Base-by-base conservation (phyloP, 805 yeast genomes). In the Candida ponderosae region DNA sequence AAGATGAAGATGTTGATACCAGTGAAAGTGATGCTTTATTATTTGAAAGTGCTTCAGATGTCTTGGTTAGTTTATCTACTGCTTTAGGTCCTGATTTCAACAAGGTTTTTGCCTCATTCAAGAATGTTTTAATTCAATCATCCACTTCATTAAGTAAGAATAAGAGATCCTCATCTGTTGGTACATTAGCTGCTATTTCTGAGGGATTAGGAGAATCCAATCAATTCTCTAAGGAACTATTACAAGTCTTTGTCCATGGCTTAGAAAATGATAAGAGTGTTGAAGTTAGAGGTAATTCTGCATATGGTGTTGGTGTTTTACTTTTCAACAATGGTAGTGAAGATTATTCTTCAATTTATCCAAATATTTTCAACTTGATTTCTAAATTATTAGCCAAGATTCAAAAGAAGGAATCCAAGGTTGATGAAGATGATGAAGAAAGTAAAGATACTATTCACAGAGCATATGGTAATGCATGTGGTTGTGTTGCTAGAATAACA, bases 401-500 rank as follows among this genome's bases (percentile, higher is more conserved):
- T 42, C 86, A 84, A 59, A 78, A 74, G 60, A 83, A 82, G 63
- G 81, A 76, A 39, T 49, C 66, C 17, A 49, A 57, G 34, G 59
- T 56, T 33, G 73, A 63, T 38, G 76, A 67, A 39, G 83, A 76
- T 43, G 87, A 79, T 51, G 94, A 81, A 47, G 90, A 83, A 59
- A 70, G 85, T 26, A 74, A 73, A 53, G 95, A 87, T 46, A 81
- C 77, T 42, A 74, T 85, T 50, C 80, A 81, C 63, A 74, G 95
- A 66, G 78, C 94, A 6, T 77, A 76, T 48, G 96, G 97, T 42
- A 93, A 93, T 60, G 96, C 96, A 5, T 82, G 93, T 60, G 98
- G 98, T 32, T 93, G 97, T 73, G 95, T 89, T 40, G 89, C 96
- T 15, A 79, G 98, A 63, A 72, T 93, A 84, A 74, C 84, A 13